Base-by-base conservation (phyloP, 495 filamentous ascomycete genomes). In the Tuber microsphaerosporum region DNA sequence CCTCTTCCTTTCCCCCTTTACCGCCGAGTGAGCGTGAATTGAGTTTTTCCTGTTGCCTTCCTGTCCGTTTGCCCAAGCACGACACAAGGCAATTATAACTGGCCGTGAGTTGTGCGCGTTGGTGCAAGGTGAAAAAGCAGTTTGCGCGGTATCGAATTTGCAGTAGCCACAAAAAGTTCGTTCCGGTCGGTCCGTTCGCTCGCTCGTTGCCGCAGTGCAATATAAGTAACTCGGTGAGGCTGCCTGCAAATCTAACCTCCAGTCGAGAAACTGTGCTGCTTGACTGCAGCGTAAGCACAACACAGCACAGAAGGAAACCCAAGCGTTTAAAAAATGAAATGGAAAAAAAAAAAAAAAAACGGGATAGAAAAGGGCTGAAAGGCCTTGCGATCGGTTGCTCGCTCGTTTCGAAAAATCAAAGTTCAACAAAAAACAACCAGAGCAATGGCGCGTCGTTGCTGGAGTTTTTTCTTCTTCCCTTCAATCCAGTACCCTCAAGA, bases 371-470 rank as follows among this genome's bases (percentile, higher is more conserved):
- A 48, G 74, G 42, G 26, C 34, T n/a, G 51, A 31, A 26, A 14
- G 0, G 51, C 45, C 19, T 22, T 5, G 45, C 42, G 42, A 41
- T 41, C 44, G 48, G 2, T n/a, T 22, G 48, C 22, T n/a, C 51
- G 51, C 9, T 31, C 22, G 51, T 26, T 61, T 61, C n/a, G 22
- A 56, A 26, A 56, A n/a, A 56, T 12, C 8, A 61, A 61, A 14
- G 51, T 61, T 61, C n/a, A 61, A n/a, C 51, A 61, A 61, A 61
- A 31, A 61, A n/a, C 7, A 48, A 41, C 48, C 70, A 77, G 69
- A 71, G 22, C 26, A 44, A 19, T 48, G 12, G 51, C 68, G 34
- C 69, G 45, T 72, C 71, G n/a, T 61, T 14, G 26, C 22, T 3
- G 7, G n/a, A 3, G n/a, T 26, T 14, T 31, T 31, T 26, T 48